phyloP scores from a whole-genome alignment of 331 rosid species.

The Malus hybrid region DNA sequence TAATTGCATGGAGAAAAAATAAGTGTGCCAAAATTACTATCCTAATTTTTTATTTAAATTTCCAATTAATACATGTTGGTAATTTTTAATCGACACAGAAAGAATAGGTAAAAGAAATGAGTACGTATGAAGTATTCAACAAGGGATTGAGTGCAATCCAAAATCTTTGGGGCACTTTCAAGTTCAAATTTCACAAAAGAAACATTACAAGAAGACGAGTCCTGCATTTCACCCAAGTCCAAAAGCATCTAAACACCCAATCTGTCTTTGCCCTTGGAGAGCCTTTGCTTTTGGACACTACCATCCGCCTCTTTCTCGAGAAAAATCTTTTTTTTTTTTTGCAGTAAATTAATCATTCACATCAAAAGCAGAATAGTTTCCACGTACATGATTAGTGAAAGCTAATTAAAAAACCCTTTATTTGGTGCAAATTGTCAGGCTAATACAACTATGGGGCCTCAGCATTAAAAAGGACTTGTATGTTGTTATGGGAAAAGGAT shows the following conservation, averaged over 20 bases:
- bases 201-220: not conserved
- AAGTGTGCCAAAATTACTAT: too few relatives aligned
- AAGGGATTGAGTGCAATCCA: not conserved
- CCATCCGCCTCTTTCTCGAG: not conserved
- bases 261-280: not conserved
- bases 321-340: conserved; percentile 4
- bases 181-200: not conserved
- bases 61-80: not conserved
- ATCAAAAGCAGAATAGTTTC: not conserved
- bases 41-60: too few relatives aligned
- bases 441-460: not conserved
- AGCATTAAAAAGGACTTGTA: conserved; percentile 11
- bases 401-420: not conserved
- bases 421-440: not conserved
- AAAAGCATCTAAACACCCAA: conserved; percentile 1
- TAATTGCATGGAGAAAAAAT: too few relatives aligned
- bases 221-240: not conserved
- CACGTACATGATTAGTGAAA: not conserved
- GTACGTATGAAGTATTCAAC: not conserved
- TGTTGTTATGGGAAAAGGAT: conserved; percentile 7
- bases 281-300: conserved; percentile 23
- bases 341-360: not conserved
- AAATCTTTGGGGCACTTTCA: not conserved
- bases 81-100: not conserved
- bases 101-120: not conserved